Percentiles rank a stretch among this genome's conserved stretches.
phyloP scores from a whole-genome alignment of 352 stramenopile species.

The Elongisporangium senticosum region DNA sequence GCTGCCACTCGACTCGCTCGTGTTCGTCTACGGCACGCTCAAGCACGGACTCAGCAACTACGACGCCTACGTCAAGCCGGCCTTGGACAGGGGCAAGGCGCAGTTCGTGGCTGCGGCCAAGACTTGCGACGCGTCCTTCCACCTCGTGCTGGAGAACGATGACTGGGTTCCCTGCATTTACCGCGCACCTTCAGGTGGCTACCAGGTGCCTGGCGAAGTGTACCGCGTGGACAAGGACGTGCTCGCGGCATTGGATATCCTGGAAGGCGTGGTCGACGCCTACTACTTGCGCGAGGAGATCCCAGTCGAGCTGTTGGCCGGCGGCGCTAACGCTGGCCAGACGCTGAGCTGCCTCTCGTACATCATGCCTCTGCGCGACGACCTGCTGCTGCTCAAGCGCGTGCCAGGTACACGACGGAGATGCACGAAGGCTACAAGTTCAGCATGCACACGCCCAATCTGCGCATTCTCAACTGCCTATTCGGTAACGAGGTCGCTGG shows the following conservation, averaged over 20 bases:
- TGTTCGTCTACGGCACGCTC: conserved; percentile 85
- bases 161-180: conserved; percentile 63
- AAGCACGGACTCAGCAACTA: too few relatives aligned
- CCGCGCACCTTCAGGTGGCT: conserved; percentile 21
- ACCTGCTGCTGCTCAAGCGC: conserved; percentile 41
- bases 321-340: conserved; percentile 29
- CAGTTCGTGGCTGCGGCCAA: conserved; percentile 33
- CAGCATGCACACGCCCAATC: conserved; percentile 27
- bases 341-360: conserved; percentile 42
- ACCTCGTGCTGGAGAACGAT: conserved; percentile 60
- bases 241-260: conserved; percentile 57
- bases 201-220: conserved; percentile 49
- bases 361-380: conserved; percentile 49
- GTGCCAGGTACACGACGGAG: conserved; percentile 41
- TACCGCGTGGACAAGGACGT: conserved; percentile 53
- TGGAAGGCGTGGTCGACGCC: conserved; percentile 62
- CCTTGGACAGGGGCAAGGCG: conserved; percentile 40
- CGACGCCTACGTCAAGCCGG: conserved; percentile 48
- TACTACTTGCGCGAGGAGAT: conserved; percentile 68
- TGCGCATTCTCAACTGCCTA: conserved; percentile 50
- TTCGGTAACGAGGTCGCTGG: conserved; percentile 33
- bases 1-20: conserved; percentile 23
- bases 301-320: conserved; percentile 37
- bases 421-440: conserved; percentile 45
- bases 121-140: conserved; percentile 36